A percentile compares a stretch with the other conserved stretches of the same genome.
phyloP scores from a whole-genome alignment of 768 basidiomycete genomes.

The Leccinellum albellum region DNA sequence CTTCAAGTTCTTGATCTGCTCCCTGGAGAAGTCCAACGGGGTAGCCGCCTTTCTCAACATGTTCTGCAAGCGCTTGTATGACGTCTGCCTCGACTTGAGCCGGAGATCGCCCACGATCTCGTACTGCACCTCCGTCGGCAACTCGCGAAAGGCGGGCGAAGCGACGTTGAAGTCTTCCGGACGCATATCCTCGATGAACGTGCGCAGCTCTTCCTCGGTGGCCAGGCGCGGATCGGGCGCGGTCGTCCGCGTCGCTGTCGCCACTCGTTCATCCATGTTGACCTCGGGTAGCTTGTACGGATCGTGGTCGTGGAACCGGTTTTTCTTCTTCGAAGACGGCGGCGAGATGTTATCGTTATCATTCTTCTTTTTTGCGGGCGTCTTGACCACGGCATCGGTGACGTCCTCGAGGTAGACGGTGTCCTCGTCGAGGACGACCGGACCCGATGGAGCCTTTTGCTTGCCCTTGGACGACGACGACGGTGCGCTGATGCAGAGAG shows the following conservation, averaged over 20 bases:
- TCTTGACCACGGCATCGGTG: conserved; percentile 48
- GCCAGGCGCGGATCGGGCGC: conserved; percentile 89
- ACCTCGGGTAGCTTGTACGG: conserved; percentile 91
- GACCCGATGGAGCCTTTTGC: conserved; percentile 41
- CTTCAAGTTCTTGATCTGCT: conserved; percentile 87
- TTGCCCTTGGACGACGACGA: conserved; percentile 38
- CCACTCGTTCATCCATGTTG: conserved; percentile 59
- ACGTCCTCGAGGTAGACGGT: conserved; percentile 90
- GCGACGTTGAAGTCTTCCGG: conserved; percentile 93
- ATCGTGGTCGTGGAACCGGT: conserved; percentile 73
- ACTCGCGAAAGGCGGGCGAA: conserved; percentile 83
- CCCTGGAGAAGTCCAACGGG: conserved; percentile 92
- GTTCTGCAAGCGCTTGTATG: conserved; percentile 83
- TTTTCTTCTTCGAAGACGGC: conserved; percentile 54
- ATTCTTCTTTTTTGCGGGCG: conserved; percentile 37
- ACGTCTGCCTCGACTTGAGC: conserved; percentile 91
- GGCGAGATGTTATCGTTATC: conserved; percentile 32
- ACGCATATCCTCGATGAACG: conserved; percentile 94
- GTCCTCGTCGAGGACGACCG: conserved; percentile 60
- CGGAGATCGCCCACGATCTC: conserved; percentile 97
- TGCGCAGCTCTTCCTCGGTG: conserved; percentile 89
- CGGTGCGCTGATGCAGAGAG: background rate
- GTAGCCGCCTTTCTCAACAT: conserved; percentile 81
- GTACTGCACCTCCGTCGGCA: conserved; percentile 96
- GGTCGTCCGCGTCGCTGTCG: conserved; percentile 54